Evolutionary conservation across 306 rosid species (phyloP), one percentile per base, ranked within the genome.

Genomic region (Trifolium dubium): DNA sequence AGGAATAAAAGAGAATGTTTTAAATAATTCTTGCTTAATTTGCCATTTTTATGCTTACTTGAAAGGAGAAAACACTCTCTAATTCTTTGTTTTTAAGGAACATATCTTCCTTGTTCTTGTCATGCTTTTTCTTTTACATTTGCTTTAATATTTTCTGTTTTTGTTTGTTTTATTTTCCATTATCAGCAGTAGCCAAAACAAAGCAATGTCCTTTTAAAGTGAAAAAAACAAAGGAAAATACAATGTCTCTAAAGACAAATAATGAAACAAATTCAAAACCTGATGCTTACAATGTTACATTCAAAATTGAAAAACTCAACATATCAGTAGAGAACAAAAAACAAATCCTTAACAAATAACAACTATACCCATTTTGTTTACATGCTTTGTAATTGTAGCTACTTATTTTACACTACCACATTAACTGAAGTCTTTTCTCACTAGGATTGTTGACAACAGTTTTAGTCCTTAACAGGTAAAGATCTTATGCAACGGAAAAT

Each of bases 91-190:
- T 71, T 23, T 17, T 64, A 13, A 50, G 78, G 49, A 37, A 31
- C 73, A 72, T 64, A 12, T 64, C 64, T 79, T 79, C 74, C 68
- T 43, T 14, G 30, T 64, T 13, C 17, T 46, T 65, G 37, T 65
- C 29, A 64, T 23, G 64, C 74, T 66, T 79, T 73, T 72, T 29
- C 44, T 46, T 65, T 72, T 65, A 44, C 51, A 55, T 67, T 37
- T 65, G 41, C 34, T 46, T 58, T 72, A 44, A 28, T 43, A 14
- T 59, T 12, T 51, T 8, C 19, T 28, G 28, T 59, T 68, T 61
- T 61, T 37, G 40, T 37, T 50, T 44, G 23, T 49, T 60, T 74
- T 71, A 5, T 37, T 66, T 79, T 34, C 64, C 64, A 35, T n/a
- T 72, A 50, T 61, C 54, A 37, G 62, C 58, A 29, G 58, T 39